Base-by-base conservation (phyloP, 1,284 basidiomycete genomes). In the Cryptococcus sp. region DNA sequence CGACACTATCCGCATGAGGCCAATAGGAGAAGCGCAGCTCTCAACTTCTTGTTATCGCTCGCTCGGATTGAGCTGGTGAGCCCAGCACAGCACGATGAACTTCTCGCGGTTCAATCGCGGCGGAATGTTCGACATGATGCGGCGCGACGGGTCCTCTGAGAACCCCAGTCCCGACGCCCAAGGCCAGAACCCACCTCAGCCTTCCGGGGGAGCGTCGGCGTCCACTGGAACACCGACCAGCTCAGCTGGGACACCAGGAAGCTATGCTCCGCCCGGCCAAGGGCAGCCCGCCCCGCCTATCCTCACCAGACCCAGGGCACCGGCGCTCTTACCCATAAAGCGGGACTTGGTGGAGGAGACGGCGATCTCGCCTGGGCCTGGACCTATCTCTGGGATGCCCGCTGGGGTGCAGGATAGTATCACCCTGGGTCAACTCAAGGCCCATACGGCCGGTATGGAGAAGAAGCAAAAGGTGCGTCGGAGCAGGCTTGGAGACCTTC, bases 351-450 rank as follows among this genome's bases (percentile, higher is more conserved):
- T 47, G 20, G 61, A 60, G 20, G 31, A 35, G 31, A 35, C 31
- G 8, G 31, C 31, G 2, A 35, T 35, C 2, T 35, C 31, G 2
- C 31, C 31, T 35, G 31, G 31, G 13, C 31, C 31, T 10, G 31
- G 31, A 10, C 31, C 31, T 3, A 13, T 13, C 4, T 13, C 13
- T 35, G 31, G 31, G 4, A 35, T 8, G 7, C 31, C 13, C 31
- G 31, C 31, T 13, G 31, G 47, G 13, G 47, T 35, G 38, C 52
- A 59, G 39, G 71, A 76, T 45, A 68, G 66, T 54, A 66, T 74
- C 13, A 71, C 68, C 13, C 56, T 76, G 1, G 70, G 71, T 5
- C 71, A 76, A 56, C 59, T 72, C 41, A 69, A 65, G 53, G 67
- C 67, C 17, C 65, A 67, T 50, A 58, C 63, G 17, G 66, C 62